Evolutionary conservation across 106 monocot species (phyloP).

Genomic region (Posidonia australis): DNA sequence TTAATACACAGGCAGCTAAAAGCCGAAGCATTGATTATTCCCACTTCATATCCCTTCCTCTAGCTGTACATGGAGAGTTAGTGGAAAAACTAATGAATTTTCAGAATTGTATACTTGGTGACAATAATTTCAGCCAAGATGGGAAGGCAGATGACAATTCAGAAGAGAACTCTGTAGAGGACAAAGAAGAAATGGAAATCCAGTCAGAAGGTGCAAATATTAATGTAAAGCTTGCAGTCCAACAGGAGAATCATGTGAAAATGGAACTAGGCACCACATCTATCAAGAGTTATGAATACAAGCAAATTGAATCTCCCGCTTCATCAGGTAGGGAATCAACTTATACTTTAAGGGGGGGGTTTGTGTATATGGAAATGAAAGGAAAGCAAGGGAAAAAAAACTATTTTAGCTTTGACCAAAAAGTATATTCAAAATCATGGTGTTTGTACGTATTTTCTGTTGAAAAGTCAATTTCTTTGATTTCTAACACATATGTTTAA

Average conservation of each 20-base stretch:
- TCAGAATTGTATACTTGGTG: slow-evolving; percentile 63
- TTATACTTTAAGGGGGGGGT: neutral
- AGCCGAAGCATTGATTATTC: slow-evolving; percentile 77
- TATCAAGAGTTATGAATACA: neutral
- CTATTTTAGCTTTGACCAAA: too few relatives aligned
- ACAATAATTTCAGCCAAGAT: slow-evolving; percentile 8
- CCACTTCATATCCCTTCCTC: slow-evolving; percentile 90
- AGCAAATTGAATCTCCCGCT: slow-evolving; percentile 3
- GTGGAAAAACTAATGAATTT: slow-evolving; percentile 59
- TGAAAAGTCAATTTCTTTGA: too few relatives aligned
- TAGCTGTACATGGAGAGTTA: slow-evolving; percentile 62
- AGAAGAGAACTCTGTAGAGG: slow-evolving; percentile 18
- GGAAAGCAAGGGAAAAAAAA: too few relatives aligned
- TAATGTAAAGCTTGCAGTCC: slow-evolving; percentile 18
- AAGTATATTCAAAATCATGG: too few relatives aligned
- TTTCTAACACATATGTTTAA: too few relatives aligned
- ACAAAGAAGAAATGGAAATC: slow-evolving; percentile 11
- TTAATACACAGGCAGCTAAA: slow-evolving; percentile 47
- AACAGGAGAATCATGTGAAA: slow-evolving; percentile 21
- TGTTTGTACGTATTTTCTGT: too few relatives aligned
- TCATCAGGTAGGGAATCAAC: slow-evolving; percentile 21
- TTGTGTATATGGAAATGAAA: too few relatives aligned
- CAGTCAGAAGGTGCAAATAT: slow-evolving; percentile 12
- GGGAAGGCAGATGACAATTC: slow-evolving; percentile 8
- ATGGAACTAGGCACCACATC: slow-evolving; percentile 12